Evolutionary conservation across 176 grass and related monocot genomes (phyloP).

Genomic region (Lolium rigidum): DNA sequence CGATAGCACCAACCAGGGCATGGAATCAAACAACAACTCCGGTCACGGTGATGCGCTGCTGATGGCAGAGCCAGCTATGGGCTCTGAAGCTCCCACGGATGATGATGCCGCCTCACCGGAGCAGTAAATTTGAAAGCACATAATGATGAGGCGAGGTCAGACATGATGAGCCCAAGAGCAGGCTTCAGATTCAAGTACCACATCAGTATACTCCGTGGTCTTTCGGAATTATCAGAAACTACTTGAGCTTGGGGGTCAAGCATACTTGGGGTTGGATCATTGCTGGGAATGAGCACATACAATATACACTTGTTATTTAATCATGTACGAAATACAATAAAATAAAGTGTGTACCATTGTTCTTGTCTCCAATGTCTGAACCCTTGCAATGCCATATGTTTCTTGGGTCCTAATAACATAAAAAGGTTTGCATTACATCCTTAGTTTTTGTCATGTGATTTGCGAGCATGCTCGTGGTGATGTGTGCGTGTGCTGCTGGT

Average conservation of each 20-base stretch:
- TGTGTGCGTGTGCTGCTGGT: background rate
- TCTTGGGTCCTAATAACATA: background rate
- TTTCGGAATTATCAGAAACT: background rate
- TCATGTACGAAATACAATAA: background rate
- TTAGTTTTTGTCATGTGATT: background rate
- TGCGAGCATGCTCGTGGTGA: background rate
- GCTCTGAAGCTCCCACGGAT: constrained; percentile 22
- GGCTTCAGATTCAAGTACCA: background rate
- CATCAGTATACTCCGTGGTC: background rate
- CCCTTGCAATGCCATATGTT: background rate
- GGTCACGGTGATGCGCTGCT: background rate
- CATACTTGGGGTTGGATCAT: background rate
- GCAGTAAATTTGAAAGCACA: background rate
- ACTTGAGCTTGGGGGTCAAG: background rate
- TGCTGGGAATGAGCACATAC: background rate
- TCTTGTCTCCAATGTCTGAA: constrained; percentile 1
- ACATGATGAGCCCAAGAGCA: background rate
- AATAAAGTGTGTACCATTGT: background rate
- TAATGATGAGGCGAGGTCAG: background rate
- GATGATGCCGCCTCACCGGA: background rate
- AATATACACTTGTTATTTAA: background rate
- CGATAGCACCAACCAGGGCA: background rate
- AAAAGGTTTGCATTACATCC: background rate
- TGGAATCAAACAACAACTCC: background rate
- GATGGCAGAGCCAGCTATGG: background rate